These are phyloP conservation scores for Neofusicoccum kwambonambiense DNA, from an alignment of 2,329 filamentous ascomycete species.

Conservation along the genomic window DNA sequence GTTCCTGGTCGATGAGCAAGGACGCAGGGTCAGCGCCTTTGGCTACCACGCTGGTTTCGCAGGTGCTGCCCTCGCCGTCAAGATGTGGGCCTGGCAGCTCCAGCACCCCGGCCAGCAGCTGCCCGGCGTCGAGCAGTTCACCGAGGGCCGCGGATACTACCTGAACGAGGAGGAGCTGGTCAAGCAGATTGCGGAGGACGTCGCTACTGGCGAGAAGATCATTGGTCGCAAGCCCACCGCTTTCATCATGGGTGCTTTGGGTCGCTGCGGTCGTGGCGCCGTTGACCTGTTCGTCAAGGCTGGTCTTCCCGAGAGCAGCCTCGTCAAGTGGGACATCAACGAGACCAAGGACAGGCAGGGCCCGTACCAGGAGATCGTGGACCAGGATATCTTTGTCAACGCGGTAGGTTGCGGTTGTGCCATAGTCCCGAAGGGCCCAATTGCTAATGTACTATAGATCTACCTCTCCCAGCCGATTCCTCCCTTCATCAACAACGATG, in stretches of 20 bases:
- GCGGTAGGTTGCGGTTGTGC: constrained; percentile 23
- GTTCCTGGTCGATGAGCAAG: constrained; percentile 73
- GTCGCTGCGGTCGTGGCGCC: constrained; percentile 81
- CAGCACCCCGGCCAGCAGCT: constrained; percentile 67
- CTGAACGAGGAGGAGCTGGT: constrained; percentile 74
- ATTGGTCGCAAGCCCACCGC: constrained; percentile 68
- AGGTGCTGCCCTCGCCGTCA: constrained; percentile 48
- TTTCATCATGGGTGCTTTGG: constrained; percentile 77
- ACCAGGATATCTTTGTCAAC: constrained; percentile 53
- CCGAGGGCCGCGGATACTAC: constrained; percentile 55
- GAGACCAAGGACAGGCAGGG: constrained; percentile 67
- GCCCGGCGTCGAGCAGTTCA: constrained; percentile 59
- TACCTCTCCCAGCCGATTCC: constrained; percentile 79
- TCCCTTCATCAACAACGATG: constrained; percentile 73
- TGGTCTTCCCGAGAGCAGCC: constrained; percentile 67
- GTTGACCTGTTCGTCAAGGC: constrained; percentile 75
- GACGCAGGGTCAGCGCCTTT: constrained; percentile 70
- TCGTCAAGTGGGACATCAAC: constrained; percentile 73
- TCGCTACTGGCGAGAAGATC: constrained; percentile 66
- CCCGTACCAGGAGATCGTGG: constrained; percentile 75
- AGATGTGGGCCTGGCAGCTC: constrained; percentile 83
- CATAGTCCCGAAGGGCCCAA: background rate
- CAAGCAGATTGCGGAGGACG: constrained; percentile 67
- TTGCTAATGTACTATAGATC: constrained; percentile 52
- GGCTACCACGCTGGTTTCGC: constrained; percentile 52